Evolutionary conservation across 345 rosid genomes (phyloP), one percentile per base, ranked within the genome.

Genomic region (Pseudoturritis turrita): DNA sequence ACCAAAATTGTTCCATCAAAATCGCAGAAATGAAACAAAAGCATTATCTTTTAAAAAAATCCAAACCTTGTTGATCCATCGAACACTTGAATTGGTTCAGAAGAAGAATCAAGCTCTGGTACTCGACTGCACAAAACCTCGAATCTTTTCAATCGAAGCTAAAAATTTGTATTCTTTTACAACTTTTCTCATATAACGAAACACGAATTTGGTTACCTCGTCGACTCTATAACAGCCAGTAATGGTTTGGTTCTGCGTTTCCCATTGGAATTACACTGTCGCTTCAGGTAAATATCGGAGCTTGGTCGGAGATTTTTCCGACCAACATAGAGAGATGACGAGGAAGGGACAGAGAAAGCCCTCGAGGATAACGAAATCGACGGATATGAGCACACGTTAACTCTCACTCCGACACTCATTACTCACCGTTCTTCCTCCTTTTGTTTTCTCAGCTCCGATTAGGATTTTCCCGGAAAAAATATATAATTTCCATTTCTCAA

Each of bases 51-150:
- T 5, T 25, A 25, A 28, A 28, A 28, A 40, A 43, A 8, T 0
- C 4, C 74, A 33, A 56, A 87, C 96, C 98, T 92, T 43, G 98
- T 82, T 7, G 89, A 73, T 73, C 98, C 98, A 74, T 92, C 88
- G 45, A 89, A 91, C 19, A 89, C 9, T 66, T 86, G 84, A 56
- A 90, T 80, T 44, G 85, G 88, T 23, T 87, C 85, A 3, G 96
- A 86, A 75, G 85, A 62, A 31, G 94, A 87, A 69, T 86, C 87
- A 50, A 86, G 83, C 73, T 84, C 84, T 15, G 89, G 83, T 2
- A 60, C 75, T 49, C 82, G 74, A 73, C 83, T 83, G 64, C 58
- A 69, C 4, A 46, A 49, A 21, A 50, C 25, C n/a, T 25, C 8
- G 5, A 41, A 28, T 11, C 21, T 47, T n/a, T 17, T 15, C 19